Evolutionary conservation across 768 basidiomycete species (phyloP), one percentile per base, ranked within the genome.

Genomic region (Mycena rosella): DNA sequence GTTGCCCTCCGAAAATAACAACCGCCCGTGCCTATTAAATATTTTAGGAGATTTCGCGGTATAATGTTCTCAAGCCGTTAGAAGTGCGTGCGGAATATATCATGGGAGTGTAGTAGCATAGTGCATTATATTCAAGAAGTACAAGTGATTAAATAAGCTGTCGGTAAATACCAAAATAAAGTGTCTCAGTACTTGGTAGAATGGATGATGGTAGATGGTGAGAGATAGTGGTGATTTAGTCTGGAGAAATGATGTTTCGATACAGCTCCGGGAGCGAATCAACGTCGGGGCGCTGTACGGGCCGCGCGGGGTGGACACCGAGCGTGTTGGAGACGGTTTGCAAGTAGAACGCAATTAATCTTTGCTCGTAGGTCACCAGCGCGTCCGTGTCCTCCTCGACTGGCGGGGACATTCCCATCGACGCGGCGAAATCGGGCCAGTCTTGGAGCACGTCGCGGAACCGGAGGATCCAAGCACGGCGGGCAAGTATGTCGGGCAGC

Each of bases 341-440:
- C 36, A 69, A 32, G 22, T 69, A 69, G 40, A 69, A 69, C 7
- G 62, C 30, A 20, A 69, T 59, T 27, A 69, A 22, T 9, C 58
- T 51, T 45, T 34, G 62, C 20, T 69, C 67, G 29, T 47, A 63
- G 18, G 30, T 36, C 22, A 26, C 30, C 32, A 68, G 24, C 7
- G 53, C 38, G 11, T 57, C 67, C 5, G 40, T 18, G 17, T 53
- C 60, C 6, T 44, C 48, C 22, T 27, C 48, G 5, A 24, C 38
- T 1, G 29, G 14, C 11, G 34, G 27, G 1, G 30, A 22, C 38
- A 44, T 9, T 9, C 38, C 55, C 13, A 17, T 53, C 24, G 48
- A 30, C 14, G 27, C 48, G 14, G 26, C 54, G 20, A 53, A 68
- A n/a, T 54, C 26, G 18, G 67, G 67, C 67, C 67, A 68, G 15